A percentile compares a stretch with the other conserved stretches of the same genome.
phyloP scores from a whole-genome alignment of 306 rosid species.

The Bauhinia variegata region DNA sequence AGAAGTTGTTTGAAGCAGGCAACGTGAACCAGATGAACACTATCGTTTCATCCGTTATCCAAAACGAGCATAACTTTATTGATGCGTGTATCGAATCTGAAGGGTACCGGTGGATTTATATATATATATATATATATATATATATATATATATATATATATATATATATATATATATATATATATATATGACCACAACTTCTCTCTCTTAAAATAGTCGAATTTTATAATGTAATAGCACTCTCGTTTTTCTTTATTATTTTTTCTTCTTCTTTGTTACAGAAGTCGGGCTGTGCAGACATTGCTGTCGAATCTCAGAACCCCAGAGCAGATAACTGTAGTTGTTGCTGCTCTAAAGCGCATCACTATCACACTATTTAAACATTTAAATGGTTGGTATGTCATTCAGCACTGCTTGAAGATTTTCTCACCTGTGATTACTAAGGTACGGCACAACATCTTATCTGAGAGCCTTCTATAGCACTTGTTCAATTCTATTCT shows the following conservation, averaged over 20 bases:
- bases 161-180: too few species aligned
- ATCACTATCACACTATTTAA: conserved; percentile 34
- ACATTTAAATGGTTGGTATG: conserved; percentile 34
- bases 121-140: too few species aligned
- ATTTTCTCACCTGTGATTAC: not conserved
- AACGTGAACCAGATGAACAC: not conserved
- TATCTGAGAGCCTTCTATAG: too few species aligned
- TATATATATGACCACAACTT: too few species aligned
- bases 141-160: too few species aligned
- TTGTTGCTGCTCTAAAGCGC: not conserved
- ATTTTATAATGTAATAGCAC: not conserved
- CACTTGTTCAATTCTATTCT: too few species aligned
- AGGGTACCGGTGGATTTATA: conserved; percentile 29
- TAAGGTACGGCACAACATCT: conserved; percentile 22
- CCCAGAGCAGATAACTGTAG: not conserved
- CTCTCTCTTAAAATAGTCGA: not conserved
- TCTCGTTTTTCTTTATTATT: not conserved
- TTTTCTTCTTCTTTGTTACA: conserved; percentile 28
- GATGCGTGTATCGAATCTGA: conserved; percentile 34
- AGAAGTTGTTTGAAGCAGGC: conserved; percentile 29
- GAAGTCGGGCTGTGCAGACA: conserved; percentile 41
- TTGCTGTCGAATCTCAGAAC: conserved; percentile 8
- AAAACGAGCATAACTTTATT: not conserved
- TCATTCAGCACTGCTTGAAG: conserved; percentile 36
- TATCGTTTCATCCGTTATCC: not conserved